These are phyloP conservation scores for Bathelium albidoporum DNA, from an alignment of 495 filamentous ascomycete species.

Conservation along the genomic window DNA sequence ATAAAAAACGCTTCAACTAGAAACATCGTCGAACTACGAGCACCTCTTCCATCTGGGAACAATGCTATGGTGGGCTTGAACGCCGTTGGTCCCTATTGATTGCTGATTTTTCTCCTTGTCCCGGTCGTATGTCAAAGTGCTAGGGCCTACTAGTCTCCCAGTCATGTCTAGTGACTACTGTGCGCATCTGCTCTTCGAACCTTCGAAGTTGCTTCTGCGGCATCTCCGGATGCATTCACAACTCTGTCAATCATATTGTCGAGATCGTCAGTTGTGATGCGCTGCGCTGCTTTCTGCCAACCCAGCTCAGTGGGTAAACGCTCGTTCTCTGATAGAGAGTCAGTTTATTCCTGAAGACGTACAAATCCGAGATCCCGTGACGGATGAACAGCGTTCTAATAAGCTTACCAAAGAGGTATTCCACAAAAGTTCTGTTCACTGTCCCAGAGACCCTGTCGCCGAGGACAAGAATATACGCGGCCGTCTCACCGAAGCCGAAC, in stretches of 20 bases:
- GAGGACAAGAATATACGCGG: slow-evolving; percentile 36
- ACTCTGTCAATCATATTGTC: neutral
- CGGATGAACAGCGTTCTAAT: neutral
- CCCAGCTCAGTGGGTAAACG: slow-evolving; percentile 38
- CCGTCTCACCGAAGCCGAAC: slow-evolving; percentile 39
- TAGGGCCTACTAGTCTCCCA: too few relatives aligned
- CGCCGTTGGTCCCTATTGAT: too few relatives aligned
- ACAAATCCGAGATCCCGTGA: neutral
- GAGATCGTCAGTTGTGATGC: neutral
- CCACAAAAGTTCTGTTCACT: slow-evolving; percentile 30
- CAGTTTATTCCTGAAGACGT: neutral
- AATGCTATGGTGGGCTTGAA: too few relatives aligned
- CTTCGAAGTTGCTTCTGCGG: neutral
- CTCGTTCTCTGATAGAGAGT: slow-evolving; percentile 30
- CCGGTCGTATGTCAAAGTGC: too few relatives aligned
- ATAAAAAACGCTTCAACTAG: too few relatives aligned
- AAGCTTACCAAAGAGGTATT: slow-evolving; percentile 33
- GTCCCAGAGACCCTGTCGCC: slow-evolving; percentile 33
- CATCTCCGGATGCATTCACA: neutral
- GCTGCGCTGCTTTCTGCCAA: slow-evolving; percentile 18
- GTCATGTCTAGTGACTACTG: neutral
- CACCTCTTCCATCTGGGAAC: too few relatives aligned
- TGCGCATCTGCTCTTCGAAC: neutral
- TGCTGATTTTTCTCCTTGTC: too few relatives aligned
- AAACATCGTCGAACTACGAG: too few relatives aligned